Evolutionary conservation across 2,329 filamentous ascomycete genomes (phyloP).

Genomic region (Xylaria sp.): DNA sequence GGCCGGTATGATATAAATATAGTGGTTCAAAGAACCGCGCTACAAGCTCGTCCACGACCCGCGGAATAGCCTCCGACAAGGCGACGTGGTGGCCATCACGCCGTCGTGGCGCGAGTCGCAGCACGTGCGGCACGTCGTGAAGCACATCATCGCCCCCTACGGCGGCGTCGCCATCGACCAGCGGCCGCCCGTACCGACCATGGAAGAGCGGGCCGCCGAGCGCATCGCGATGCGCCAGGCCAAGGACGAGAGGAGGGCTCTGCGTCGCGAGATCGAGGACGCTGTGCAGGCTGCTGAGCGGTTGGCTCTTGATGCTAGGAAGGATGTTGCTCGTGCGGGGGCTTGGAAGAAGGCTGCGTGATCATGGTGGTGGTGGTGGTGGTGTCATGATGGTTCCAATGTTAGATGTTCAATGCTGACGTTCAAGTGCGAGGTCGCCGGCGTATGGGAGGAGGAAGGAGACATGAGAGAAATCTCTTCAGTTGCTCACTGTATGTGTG

Average conservation of each 20-base stretch:
- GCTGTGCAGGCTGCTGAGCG: background rate
- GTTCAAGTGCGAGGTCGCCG: background rate
- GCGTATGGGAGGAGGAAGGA: background rate
- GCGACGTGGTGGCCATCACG: slow-evolving; percentile 78
- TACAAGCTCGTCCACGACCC: slow-evolving; percentile 83
- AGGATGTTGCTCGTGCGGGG: background rate
- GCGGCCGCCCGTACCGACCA: slow-evolving; percentile 71
- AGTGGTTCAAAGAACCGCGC: slow-evolving; percentile 69
- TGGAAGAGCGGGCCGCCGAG: slow-evolving; percentile 69
- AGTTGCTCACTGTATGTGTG: background rate
- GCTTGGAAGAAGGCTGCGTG: background rate
- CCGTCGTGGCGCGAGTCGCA: slow-evolving; percentile 73
- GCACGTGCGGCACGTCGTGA: slow-evolving; percentile 77
- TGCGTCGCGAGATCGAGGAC: slow-evolving; percentile 13
- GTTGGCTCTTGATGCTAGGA: slow-evolving; percentile 3
- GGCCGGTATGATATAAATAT: too few relatives aligned
- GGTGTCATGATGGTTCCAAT: background rate
- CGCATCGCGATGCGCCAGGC: slow-evolving; percentile 49
- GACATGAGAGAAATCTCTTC: background rate
- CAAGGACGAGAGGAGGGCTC: slow-evolving; percentile 40
- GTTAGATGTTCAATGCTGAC: background rate
- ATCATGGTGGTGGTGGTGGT: background rate
- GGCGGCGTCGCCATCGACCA: slow-evolving; percentile 68
- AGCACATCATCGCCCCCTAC: slow-evolving; percentile 76
- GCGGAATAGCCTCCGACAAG: slow-evolving; percentile 74